phyloP scores from a whole-genome alignment of 2,329 filamentous ascomycete genomes.

The Thielaviopsis ethacetica region DNA sequence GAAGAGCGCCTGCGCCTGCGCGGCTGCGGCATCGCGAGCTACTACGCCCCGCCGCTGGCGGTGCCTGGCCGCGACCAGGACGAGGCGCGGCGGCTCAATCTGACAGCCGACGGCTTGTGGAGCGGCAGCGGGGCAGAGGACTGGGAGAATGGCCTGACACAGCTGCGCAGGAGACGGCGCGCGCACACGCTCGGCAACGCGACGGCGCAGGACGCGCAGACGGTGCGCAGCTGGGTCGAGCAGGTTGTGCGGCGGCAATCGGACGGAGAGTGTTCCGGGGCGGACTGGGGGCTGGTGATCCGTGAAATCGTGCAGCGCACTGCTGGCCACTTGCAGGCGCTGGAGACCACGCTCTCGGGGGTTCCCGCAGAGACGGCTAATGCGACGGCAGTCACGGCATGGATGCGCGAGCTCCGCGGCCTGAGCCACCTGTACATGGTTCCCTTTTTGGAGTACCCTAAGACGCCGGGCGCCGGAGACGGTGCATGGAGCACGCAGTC shows the following conservation, averaged over 20 bases:
- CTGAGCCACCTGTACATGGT: conserved; percentile 28
- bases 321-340: conserved; percentile 19
- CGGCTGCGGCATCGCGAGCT: conserved; percentile 26
- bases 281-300: conserved; percentile 27
- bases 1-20: conserved; percentile 25
- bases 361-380: conserved; percentile 14
- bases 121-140: conserved; percentile 13
- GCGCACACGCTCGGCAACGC: conserved; percentile 21
- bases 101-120: conserved; percentile 27
- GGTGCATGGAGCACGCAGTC: conserved; percentile 20
- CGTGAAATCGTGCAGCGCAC: conserved; percentile 27
- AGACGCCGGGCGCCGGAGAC: conserved; percentile 3
- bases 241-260: conserved; percentile 16
- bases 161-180: conserved; percentile 22
- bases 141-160: conserved; percentile 17
- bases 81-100: conserved; percentile 23
- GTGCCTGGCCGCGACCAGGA: conserved; percentile 2
- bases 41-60: conserved; percentile 22
- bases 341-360: conserved; percentile 17
- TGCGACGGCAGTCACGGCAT: conserved; percentile 16
- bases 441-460: conserved; percentile 29
- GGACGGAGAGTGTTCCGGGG: conserved; percentile 20
- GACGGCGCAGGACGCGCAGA: conserved; percentile 18
- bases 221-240: conserved; percentile 20
- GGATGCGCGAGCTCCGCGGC: conserved; percentile 20